Evolutionary conservation across 2,329 filamentous ascomycete genomes (phyloP), one percentile per base, ranked within the genome.

Genomic region (Colletotrichum tabaci): DNA sequence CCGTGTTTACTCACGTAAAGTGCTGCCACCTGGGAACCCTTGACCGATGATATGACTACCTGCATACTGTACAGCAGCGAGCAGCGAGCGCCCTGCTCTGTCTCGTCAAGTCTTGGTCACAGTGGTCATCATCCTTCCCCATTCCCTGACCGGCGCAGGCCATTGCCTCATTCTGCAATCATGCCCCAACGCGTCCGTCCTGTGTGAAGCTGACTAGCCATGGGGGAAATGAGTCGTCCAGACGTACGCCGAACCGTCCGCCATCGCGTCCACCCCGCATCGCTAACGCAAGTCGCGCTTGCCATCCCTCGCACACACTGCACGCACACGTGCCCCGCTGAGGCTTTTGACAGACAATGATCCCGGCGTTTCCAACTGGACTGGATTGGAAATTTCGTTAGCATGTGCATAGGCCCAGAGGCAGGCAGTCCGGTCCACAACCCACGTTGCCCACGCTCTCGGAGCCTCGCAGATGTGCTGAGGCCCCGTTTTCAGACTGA

Each of bases 201-300:
- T 35, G 53, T 69, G 30, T 30, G 65, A 63, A 63, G 18, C 23
- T 61, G 56, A 52, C 64, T 62, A 58, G 18, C 58, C 60, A 47
- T 49, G 40, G 49, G 58, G 52, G 53, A 69, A 69, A 64, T 69
- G 53, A 72, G 66, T 26, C 40, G 69, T 69, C 47, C 44, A 58
- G 64, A 58, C 60, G 47, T 40, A 62, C 44, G 50, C 63, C 64
- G 62, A 66, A 60, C 26, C 56, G 52, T 62, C 63, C 61, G 50
- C 52, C 57, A 67, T 46, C 57, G 68, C 68, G 64, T 69, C 47
- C 47, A 63, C 69, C 60, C 69, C 66, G 58, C 65, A 69, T 71
- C 58, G 53, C 69, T 71, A 69, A 71, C 52, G 57, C 69, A 71
- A 58, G 69, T 71, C 69, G 69, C 69, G 69, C 60, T 64, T 53